Conservation (phyloP, 2,329 filamentous ascomycete species). For the Colletotrichum theobromicola region DNA sequence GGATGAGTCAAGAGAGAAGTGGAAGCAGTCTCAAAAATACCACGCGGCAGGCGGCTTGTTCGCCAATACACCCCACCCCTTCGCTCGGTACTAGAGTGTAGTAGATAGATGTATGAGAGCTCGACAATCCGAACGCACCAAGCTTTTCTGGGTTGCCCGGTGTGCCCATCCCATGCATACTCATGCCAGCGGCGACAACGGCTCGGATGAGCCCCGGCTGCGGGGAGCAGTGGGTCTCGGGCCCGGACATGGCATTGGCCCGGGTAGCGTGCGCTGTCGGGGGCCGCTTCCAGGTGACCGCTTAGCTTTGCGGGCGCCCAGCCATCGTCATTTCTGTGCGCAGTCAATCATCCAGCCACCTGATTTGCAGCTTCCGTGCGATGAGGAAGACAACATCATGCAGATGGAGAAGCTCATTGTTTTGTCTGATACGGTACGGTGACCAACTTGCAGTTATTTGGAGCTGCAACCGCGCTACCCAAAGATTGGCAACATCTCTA, state of each 20-base stretch:
- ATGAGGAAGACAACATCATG: neutral
- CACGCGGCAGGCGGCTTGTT: neutral
- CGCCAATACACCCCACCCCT: neutral
- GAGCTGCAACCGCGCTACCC: neutral
- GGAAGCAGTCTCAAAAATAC: neutral
- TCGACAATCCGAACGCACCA: neutral
- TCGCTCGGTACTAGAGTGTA: accelerated
- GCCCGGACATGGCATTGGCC: neutral
- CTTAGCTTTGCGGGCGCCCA: neutral
- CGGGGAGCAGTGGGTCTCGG: neutral
- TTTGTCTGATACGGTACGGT: neutral
- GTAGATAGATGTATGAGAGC: neutral
- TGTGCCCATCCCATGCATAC: neutral
- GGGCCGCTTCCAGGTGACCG: neutral
- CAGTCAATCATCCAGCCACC: neutral
- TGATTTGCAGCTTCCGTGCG: neutral
- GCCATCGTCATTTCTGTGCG: slow-evolving; percentile 13
- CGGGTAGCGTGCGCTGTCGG: neutral
- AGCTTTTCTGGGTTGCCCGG: neutral
- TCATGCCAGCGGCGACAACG: neutral
- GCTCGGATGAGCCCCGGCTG: neutral
- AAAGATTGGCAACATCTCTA: neutral
- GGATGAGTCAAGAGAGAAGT: neutral
- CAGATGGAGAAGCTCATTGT: neutral
- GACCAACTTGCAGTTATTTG: neutral